A percentile compares a stretch with the other conserved stretches of the same genome.
phyloP scores from a whole-genome alignment of 441 rosid genomes.

The Gossypium armourianum region DNA sequence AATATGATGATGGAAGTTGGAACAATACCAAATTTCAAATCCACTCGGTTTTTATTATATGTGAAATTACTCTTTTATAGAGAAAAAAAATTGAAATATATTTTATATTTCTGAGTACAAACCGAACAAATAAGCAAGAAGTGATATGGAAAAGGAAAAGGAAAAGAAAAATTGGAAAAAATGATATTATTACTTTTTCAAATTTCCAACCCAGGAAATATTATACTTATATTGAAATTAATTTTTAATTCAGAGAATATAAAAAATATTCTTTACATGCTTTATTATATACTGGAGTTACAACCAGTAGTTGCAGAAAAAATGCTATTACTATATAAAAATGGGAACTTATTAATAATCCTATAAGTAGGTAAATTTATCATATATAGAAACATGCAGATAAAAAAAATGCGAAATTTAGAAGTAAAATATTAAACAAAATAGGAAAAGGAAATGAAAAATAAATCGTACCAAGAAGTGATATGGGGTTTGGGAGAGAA shows the following conservation, averaged over 20 bases:
- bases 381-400: background rate
- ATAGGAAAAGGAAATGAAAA: background rate
- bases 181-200: too few species aligned
- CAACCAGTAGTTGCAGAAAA: too few species aligned
- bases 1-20: background rate
- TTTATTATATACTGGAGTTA: too few species aligned
- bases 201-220: too few species aligned
- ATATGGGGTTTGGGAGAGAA: slow-evolving; percentile 44
- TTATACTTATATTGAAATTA: too few species aligned
- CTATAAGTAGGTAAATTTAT: background rate
- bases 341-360: too few species aligned
- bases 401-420: background rate
- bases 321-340: too few species aligned
- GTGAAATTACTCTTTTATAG: background rate
- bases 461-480: slow-evolving; percentile 27
- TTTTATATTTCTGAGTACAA: background rate
- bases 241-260: too few species aligned
- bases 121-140: background rate
- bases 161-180: too few species aligned
- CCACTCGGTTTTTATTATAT: too few species aligned
- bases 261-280: too few species aligned
- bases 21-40: background rate
- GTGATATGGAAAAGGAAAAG: too few species aligned
- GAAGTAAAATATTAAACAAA: background rate
- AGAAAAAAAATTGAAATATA: background rate